phyloP scores from a whole-genome alignment of 2,329 filamentous ascomycete species.

The Alternaria arbusti region DNA sequence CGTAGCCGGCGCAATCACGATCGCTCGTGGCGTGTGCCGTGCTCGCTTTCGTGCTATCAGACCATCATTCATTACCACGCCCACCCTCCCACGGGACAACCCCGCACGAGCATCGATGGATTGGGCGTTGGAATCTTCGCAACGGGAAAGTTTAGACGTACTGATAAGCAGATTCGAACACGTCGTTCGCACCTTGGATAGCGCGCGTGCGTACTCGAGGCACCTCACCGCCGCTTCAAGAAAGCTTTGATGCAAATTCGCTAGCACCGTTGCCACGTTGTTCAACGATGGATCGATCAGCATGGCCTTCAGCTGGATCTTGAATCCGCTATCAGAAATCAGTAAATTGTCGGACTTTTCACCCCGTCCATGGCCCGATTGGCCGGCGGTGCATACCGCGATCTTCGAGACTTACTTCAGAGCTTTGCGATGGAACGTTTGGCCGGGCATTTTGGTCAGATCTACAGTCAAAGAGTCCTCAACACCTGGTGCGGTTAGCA shows the following conservation, averaged over 20 bases:
- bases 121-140: conserved; percentile 1
- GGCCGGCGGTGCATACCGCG: conserved; percentile 3
- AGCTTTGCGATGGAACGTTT: conserved; percentile 80
- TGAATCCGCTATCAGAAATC: conserved; percentile 64
- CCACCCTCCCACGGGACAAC: conserved; percentile 14
- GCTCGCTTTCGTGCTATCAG: conserved; percentile 20
- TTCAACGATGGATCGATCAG: conserved; percentile 84
- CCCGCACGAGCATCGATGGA: conserved; percentile 17
- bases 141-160: conserved; percentile 44
- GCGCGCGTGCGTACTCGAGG: conserved; percentile 65
- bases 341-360: conserved; percentile 13
- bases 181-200: conserved; percentile 65
- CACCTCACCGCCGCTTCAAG: conserved; percentile 78
- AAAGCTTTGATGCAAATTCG: conserved; percentile 79
- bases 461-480: conserved; percentile 82
- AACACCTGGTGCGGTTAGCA: conserved; percentile 53
- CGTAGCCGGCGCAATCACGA: conserved; percentile 13
- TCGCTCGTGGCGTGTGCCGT: conserved; percentile 20
- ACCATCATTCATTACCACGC: conserved; percentile 11
- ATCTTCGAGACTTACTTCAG: conserved; percentile 61
- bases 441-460: conserved; percentile 72
- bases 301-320: conserved; percentile 84
- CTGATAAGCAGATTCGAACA: conserved; percentile 65
- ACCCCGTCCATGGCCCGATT: conserved; percentile 7
- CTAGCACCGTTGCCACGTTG: conserved; percentile 68